These are phyloP conservation scores for Rubus parviflorus DNA, from an alignment of 306 rosid species.

Conservation along the genomic window DNA sequence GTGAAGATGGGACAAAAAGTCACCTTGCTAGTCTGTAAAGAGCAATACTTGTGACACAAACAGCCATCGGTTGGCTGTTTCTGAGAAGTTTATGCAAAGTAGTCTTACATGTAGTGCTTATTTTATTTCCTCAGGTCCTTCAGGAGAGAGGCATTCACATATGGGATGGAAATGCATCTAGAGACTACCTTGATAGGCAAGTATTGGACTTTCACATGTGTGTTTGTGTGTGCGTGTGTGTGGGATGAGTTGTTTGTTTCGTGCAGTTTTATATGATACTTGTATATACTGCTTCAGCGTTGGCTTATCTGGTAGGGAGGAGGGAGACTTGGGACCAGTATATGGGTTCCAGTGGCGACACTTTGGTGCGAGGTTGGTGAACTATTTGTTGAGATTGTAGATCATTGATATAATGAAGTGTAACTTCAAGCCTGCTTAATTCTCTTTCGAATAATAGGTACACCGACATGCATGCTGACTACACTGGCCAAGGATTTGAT, in stretches of 20 bases:
- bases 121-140: slow-evolving; percentile 61
- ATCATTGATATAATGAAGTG: slow-evolving; percentile 9
- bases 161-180: slow-evolving; percentile 97
- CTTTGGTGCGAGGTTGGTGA: slow-evolving; percentile 88
- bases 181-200: slow-evolving; percentile 95
- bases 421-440: neutral
- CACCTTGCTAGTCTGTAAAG: neutral
- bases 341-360: slow-evolving; percentile 99
- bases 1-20: neutral
- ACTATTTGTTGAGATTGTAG: slow-evolving; percentile 7
- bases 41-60: neutral
- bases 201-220: slow-evolving; percentile 28
- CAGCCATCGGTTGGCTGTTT: neutral
- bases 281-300: slow-evolving; percentile 48
- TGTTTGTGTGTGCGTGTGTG: slow-evolving; percentile 9
- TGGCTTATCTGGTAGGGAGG: slow-evolving; percentile 82
- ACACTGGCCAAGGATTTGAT: slow-evolving; percentile 89
- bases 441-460: slow-evolving; percentile 57
- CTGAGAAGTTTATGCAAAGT: neutral
- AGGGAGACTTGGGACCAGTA: slow-evolving; percentile 96
- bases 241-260: slow-evolving; percentile 11
- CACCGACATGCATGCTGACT: slow-evolving; percentile 88
- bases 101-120: neutral
- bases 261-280: slow-evolving; percentile 28
- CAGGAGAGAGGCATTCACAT: slow-evolving; percentile 86